Conservation (phyloP, 768 basidiomycete species). For the Vishniacozyma victoriae region DNA sequence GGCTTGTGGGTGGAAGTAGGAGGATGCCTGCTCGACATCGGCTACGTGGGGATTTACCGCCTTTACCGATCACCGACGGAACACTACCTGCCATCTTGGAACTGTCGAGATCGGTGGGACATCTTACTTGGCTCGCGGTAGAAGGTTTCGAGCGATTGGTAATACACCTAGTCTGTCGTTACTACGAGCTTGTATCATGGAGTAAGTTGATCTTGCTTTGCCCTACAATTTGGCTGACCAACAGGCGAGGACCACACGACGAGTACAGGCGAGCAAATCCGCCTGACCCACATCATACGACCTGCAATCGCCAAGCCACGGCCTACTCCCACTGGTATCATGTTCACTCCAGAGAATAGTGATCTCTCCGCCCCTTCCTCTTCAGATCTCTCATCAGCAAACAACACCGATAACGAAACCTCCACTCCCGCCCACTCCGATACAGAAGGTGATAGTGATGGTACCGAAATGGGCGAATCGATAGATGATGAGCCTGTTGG, state of each 20-base stretch:
- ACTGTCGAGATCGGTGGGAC: conserved; percentile 38
- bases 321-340: conserved; percentile 1
- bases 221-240: background rate
- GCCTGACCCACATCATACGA: conserved; percentile 42
- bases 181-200: conserved; percentile 43
- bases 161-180: conserved; percentile 38
- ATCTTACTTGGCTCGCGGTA: conserved; percentile 37
- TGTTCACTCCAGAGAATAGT: conserved; percentile 38
- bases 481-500: background rate
- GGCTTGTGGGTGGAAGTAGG: background rate
- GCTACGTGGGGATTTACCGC: conserved; percentile 9
- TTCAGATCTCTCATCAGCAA: no score
- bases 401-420: conserved; percentile 22
- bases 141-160: conserved; percentile 44
- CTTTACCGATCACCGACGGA: conserved; percentile 3
- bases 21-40: conserved; percentile 24
- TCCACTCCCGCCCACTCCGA: conserved; percentile 13
- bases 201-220: conserved; percentile 23
- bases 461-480: no score
- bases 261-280: conserved; percentile 5
- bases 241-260: conserved; percentile 36
- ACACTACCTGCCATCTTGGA: conserved; percentile 34
- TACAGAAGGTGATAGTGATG: background rate
- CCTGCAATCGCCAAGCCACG: conserved; percentile 28
- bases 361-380: conserved; percentile 22